These are phyloP conservation scores for Suhomyces yuchorum DNA, from an alignment of 1,139 yeast genomes.

Conservation along the genomic window DNA sequence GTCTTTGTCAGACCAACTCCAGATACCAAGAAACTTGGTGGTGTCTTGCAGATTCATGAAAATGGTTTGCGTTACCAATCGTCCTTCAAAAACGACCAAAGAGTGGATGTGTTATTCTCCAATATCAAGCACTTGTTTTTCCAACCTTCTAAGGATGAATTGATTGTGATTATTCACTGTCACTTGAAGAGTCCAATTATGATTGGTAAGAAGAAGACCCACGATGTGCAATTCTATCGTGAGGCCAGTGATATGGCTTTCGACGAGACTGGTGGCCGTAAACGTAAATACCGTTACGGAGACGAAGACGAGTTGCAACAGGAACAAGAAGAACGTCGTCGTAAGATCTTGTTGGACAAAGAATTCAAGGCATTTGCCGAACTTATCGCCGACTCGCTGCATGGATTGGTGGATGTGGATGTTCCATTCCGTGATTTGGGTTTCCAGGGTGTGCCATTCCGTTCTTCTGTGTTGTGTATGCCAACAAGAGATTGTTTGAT, in stretches of 20 bases:
- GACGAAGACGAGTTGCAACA: conserved; percentile 98
- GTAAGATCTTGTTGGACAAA: conserved; percentile 86
- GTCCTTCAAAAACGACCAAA: conserved; percentile 77
- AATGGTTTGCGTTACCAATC: conserved; percentile 95
- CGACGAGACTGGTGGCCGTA: conserved; percentile 96
- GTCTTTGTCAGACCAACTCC: conserved; percentile 95
- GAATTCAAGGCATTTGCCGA: conserved; percentile 92
- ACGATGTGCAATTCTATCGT: conserved; percentile 92
- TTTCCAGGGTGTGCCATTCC: conserved; percentile 95
- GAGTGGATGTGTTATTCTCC: conserved; percentile 83
- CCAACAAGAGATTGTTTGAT: conserved; percentile 97
- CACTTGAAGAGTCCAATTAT: conserved; percentile 90
- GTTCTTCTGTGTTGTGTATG: conserved; percentile 92
- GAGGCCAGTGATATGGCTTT: conserved; percentile 96
- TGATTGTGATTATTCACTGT: conserved; percentile 89
- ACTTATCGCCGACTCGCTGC: conserved; percentile 82
- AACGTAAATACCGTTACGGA: conserved; percentile 88
- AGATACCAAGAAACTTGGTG: conserved; percentile 92
- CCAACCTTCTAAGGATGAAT: conserved; percentile 95
- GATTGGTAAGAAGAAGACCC: conserved; percentile 94
- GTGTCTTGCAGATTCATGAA: conserved; percentile 88
- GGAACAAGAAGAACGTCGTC: conserved; percentile 96
- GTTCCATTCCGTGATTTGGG: conserved; percentile 96
- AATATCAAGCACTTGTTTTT: conserved; percentile 92
- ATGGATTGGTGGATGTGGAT: conserved; percentile 82